Evolutionary conservation across 73 alveolate species (phyloP).

Genomic region (Paramecium caudatum): DNA sequence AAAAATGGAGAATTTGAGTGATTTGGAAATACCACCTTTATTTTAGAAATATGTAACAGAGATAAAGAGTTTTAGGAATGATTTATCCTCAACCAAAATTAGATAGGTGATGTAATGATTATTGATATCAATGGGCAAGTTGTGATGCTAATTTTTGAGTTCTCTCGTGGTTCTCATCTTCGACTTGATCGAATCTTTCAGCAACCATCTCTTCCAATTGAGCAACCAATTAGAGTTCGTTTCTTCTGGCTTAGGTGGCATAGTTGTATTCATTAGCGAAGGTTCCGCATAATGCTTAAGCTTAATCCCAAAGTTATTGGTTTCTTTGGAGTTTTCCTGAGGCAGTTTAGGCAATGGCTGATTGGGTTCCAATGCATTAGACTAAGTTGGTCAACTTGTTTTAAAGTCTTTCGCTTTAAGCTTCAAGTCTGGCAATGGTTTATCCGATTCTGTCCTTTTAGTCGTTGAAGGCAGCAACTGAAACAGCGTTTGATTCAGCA

Average conservation of each 20-base stretch:
- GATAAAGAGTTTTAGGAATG: slow-evolving; percentile 22
- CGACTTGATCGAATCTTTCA: slow-evolving; percentile 66
- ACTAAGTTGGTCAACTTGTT: slow-evolving; percentile 28
- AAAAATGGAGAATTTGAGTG: background rate
- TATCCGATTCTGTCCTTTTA: slow-evolving; percentile 11
- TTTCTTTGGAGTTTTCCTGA: slow-evolving; percentile 71
- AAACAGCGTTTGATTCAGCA: slow-evolving; percentile 5
- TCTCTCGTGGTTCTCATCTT: slow-evolving; percentile 57
- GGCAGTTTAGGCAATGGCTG: slow-evolving; percentile 70
- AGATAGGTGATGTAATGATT: no score
- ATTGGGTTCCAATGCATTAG: slow-evolving; percentile 70
- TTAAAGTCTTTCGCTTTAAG: slow-evolving; percentile 47
- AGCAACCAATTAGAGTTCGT: slow-evolving; percentile 68
- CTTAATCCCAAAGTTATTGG: slow-evolving; percentile 65
- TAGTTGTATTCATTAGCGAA: slow-evolving; percentile 61
- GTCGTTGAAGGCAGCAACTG: slow-evolving; percentile 67
- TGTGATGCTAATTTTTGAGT: background rate
- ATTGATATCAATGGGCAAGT: background rate
- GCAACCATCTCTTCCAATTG: slow-evolving; percentile 65
- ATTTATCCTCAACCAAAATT: slow-evolving; percentile 41
- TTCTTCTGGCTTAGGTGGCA: slow-evolving; percentile 65
- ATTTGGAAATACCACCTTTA: slow-evolving; percentile 36
- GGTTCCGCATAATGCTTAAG: slow-evolving; percentile 45
- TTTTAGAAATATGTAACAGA: background rate
- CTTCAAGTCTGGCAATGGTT: slow-evolving; percentile 49